These are phyloP conservation scores for Pyrenula aspistea DNA, from an alignment of 495 filamentous ascomycete genomes.

Conservation along the genomic window DNA sequence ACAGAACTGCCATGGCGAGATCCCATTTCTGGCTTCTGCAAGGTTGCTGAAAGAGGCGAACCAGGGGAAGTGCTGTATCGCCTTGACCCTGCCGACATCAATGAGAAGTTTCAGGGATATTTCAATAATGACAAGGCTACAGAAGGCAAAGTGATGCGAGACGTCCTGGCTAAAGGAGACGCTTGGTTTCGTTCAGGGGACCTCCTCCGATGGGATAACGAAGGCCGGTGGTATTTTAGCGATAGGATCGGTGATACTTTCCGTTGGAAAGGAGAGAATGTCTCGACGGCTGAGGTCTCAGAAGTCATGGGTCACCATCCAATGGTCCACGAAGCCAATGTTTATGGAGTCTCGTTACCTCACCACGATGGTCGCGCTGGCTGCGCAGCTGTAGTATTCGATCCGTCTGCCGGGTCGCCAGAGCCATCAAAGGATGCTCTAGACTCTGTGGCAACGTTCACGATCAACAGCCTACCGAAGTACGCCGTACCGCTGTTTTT, in stretches of 20 bases:
- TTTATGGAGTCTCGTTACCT: slow-evolving; percentile 77
- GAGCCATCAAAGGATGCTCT: slow-evolving; percentile 31
- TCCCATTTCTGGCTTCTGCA: slow-evolving; percentile 61
- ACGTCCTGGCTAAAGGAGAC: slow-evolving; percentile 73
- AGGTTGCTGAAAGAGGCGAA: slow-evolving; percentile 42
- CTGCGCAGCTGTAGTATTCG: slow-evolving; percentile 58
- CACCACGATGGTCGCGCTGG: slow-evolving; percentile 80
- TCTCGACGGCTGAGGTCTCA: slow-evolving; percentile 64
- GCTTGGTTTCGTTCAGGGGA: slow-evolving; percentile 83
- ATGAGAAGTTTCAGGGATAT: slow-evolving; percentile 71
- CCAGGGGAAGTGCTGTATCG: slow-evolving; percentile 71
- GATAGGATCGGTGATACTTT: slow-evolving; percentile 93
- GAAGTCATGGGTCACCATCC: slow-evolving; percentile 58
- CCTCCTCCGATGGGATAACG: slow-evolving; percentile 54
- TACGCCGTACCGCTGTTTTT: slow-evolving; percentile 75
- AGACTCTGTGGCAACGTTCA: slow-evolving; percentile 42
- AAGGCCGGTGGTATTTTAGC: slow-evolving; percentile 72
- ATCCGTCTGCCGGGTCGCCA: slow-evolving; percentile 12
- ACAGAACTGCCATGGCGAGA: slow-evolving; percentile 61
- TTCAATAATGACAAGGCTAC: slow-evolving; percentile 67
- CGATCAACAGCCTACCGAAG: slow-evolving; percentile 45
- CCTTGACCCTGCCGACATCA: slow-evolving; percentile 54
- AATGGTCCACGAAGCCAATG: slow-evolving; percentile 64
- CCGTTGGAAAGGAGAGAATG: slow-evolving; percentile 92
- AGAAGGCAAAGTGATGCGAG: slow-evolving; percentile 61